Percentiles rank a stretch among this genome's conserved stretches.
phyloP scores from a whole-genome alignment of 2,329 filamentous ascomycete genomes.

The Alternaria ethzedia region DNA sequence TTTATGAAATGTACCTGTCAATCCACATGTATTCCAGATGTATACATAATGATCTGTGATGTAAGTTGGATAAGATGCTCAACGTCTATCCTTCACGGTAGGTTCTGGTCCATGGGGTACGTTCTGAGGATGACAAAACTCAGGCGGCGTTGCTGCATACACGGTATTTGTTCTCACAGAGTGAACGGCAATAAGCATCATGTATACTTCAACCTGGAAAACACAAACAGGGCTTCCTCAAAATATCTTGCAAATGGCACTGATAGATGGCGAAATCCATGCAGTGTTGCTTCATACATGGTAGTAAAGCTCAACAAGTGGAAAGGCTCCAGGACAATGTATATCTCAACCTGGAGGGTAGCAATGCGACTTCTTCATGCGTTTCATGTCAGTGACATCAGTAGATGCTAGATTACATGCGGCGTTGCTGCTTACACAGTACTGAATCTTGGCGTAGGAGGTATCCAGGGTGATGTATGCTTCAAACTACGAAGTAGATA shows the following conservation, averaged over 20 bases:
- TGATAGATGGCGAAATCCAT: not conserved
- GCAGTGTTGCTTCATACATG: not conserved
- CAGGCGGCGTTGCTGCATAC: not conserved
- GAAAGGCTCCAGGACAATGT: not conserved
- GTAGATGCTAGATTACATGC: not conserved
- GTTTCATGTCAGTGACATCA: not conserved
- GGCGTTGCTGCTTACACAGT: not conserved
- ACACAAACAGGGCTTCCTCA: not conserved
- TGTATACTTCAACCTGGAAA: not conserved
- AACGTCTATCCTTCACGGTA: not conserved
- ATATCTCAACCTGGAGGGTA: not conserved
- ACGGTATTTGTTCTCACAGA: not conserved
- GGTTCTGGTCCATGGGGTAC: not conserved
- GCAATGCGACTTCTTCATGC: not conserved
- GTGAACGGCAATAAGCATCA: not conserved
- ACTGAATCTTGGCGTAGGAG: not conserved
- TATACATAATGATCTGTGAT: not conserved
- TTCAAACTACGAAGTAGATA: not conserved
- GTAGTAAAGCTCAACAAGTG: not conserved
- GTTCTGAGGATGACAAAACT: not conserved
- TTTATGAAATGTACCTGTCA: not conserved
- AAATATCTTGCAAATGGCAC: not conserved
- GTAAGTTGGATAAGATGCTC: not conserved
- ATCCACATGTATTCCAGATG: not conserved
- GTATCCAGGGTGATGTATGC: not conserved